A percentile compares a stretch with the other conserved stretches of the same genome.
These are phyloP conservation scores for Anisodus tanguticus DNA, from an alignment of 257 asterid species.

Conservation along the genomic window DNA sequence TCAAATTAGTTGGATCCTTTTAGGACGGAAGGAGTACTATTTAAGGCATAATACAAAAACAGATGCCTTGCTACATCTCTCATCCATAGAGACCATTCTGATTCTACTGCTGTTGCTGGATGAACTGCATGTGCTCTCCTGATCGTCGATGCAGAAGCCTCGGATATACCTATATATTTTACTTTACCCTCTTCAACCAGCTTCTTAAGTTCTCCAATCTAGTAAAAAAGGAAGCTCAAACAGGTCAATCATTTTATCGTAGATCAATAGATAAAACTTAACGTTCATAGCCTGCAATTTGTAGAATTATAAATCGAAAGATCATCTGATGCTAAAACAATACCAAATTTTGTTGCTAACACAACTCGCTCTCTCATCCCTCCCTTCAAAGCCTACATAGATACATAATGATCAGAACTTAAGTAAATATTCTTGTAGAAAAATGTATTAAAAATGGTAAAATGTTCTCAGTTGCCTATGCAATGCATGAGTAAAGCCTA, in stretches of 20 bases:
- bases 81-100: conserved; percentile 43
- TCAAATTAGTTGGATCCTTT: no score
- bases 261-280: no score
- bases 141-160: conserved; percentile 51
- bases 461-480: no score
- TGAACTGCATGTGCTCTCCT: conserved; percentile 61
- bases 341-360: conserved; percentile 50
- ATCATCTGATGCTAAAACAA: no score
- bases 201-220: conserved; percentile 54
- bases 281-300: no score
- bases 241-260: no score
- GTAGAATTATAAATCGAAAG: no score
- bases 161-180: conserved; percentile 52
- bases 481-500: no score
- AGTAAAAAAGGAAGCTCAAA: no score
- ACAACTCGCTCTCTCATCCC: conserved; percentile 46
- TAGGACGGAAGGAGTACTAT: no score
- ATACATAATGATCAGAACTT: neutral
- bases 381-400: conserved; percentile 47
- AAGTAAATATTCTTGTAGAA: neutral
- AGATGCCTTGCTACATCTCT: conserved; percentile 33
- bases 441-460: neutral
- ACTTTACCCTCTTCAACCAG: conserved; percentile 59
- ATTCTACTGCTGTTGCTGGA: conserved; percentile 27
- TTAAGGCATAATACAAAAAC: no score